Percentiles rank a stretch among this genome's conserved stretches.
phyloP scores from a whole-genome alignment of 768 basidiomycete genomes.

The Lactarius evosmus region DNA sequence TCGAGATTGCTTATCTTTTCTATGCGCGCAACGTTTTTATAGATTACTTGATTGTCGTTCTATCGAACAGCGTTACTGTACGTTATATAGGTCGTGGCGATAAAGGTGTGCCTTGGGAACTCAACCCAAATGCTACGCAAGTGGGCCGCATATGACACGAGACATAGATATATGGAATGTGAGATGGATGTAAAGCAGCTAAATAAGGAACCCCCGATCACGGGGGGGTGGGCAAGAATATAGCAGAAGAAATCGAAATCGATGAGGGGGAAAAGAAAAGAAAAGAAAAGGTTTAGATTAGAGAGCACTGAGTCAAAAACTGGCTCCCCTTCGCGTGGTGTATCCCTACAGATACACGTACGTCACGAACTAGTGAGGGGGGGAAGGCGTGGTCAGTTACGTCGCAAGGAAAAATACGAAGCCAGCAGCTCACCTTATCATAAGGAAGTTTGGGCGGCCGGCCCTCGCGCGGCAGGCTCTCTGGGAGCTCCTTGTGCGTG shows the following conservation, averaged over 20 bases:
- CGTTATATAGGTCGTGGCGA: constrained; percentile 22
- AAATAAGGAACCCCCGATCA: not conserved
- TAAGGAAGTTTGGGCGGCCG: constrained; percentile 55
- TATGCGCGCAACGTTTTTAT: not conserved
- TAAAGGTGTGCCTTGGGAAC: constrained; percentile 15
- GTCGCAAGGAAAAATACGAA: not conserved
- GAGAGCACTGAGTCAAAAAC: not conserved
- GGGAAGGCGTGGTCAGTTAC: not conserved
- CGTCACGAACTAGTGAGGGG: constrained; percentile 22
- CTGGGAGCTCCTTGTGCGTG: constrained; percentile 53
- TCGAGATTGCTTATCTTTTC: not conserved
- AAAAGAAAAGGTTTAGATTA: constrained; percentile 3
- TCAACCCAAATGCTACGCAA: constrained; percentile 16
- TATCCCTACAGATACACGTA: constrained; percentile 21
- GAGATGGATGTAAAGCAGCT: not conserved
- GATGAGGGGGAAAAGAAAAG: not conserved
- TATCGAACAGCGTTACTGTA: constrained; percentile 23
- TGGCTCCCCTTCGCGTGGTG: not conserved
- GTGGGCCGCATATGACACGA: constrained; percentile 17
- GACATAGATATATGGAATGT: constrained; percentile 5
- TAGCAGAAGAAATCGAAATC: constrained; percentile 17
- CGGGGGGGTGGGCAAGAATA: not conserved
- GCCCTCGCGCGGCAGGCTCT: constrained; percentile 59
- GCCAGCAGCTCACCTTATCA: constrained; percentile 41
- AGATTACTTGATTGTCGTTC: constrained; percentile 22